phyloP scores from a whole-genome alignment of 169 alveolate genomes.

The Plasmodium vivax region DNA sequence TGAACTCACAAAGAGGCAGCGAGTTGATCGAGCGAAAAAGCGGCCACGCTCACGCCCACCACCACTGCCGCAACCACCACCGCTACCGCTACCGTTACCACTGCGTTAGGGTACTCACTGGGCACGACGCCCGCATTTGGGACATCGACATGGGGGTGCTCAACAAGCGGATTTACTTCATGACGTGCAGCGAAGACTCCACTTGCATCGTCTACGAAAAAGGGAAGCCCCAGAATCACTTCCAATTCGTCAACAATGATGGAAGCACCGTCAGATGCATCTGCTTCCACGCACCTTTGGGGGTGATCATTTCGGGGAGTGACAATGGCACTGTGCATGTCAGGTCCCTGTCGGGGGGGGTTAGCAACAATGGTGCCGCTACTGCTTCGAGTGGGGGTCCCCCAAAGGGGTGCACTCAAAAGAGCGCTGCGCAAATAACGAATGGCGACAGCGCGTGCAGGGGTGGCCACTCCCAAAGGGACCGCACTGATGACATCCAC shows the following conservation, averaged over 20 bases:
- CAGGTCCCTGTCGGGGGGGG: background rate
- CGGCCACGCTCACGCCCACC: background rate
- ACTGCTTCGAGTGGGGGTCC: background rate
- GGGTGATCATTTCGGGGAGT: slow-evolving; percentile 11
- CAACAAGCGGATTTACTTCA: slow-evolving; percentile 15
- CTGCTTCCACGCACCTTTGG: slow-evolving; percentile 5
- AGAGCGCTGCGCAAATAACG: background rate
- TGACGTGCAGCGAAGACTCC: slow-evolving; percentile 73
- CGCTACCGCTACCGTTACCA: background rate
- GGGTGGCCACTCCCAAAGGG: background rate
- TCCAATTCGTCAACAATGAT: slow-evolving; percentile 15
- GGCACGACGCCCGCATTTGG: slow-evolving; percentile 71
- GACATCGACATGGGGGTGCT: slow-evolving; percentile 44
- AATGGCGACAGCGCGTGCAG: background rate
- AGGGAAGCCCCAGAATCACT: background rate
- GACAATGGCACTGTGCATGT: slow-evolving; percentile 41
- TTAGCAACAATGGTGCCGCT: background rate
- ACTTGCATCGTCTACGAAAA: slow-evolving; percentile 30
- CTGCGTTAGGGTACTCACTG: slow-evolving; percentile 14
- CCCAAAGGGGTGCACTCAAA: background rate
- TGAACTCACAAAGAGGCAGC: background rate
- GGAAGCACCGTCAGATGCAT: slow-evolving; percentile 40
- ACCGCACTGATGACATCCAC: background rate
- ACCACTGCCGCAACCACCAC: background rate
- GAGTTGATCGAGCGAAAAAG: background rate